phyloP scores from a whole-genome alignment of 208 protist species.

The Trypanosoma platydactyli region DNA sequence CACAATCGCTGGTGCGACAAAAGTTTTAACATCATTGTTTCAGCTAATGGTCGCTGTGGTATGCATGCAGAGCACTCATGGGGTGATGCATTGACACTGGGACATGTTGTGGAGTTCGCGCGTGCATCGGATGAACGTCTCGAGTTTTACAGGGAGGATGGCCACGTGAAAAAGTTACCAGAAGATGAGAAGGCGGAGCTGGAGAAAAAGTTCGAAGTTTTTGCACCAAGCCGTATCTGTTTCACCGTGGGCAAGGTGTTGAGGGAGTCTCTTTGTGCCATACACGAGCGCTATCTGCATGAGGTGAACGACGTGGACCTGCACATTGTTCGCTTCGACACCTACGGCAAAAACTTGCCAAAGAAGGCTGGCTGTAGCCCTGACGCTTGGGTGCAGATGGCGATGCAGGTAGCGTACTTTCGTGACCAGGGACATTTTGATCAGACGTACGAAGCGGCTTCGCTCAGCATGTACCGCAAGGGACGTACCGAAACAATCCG shows the following conservation, averaged over 20 bases:
- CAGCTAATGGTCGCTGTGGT: constrained; percentile 51
- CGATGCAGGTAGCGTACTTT: constrained; percentile 81
- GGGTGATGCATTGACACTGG: constrained; percentile 67
- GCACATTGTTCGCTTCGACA: constrained; percentile 43
- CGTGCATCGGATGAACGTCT: constrained; percentile 49
- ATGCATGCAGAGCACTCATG: constrained; percentile 84
- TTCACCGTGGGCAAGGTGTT: constrained; percentile 68
- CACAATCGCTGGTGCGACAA: constrained; percentile 81
- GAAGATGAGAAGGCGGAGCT: constrained; percentile 38
- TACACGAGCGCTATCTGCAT: constrained; percentile 41
- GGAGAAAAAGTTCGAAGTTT: constrained; percentile 29
- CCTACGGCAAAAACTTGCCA: constrained; percentile 52
- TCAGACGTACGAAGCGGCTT: constrained; percentile 74
- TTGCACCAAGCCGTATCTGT: constrained; percentile 51
- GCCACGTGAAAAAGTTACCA: constrained; percentile 39
- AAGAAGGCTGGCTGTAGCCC: constrained; percentile 44
- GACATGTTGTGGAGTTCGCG: constrained; percentile 56
- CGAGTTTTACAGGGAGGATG: constrained; percentile 49
- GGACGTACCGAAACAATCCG: constrained; percentile 85
- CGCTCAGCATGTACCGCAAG: constrained; percentile 57
- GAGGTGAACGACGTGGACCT: constrained; percentile 64
- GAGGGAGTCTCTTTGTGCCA: constrained; percentile 34
- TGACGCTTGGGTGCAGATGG: constrained; percentile 84
- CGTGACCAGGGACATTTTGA: constrained; percentile 53
- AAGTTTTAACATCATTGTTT: constrained; percentile 76